Base-by-base conservation (phyloP, 129 eudicot genomes). In the Lactuca sativa region DNA sequence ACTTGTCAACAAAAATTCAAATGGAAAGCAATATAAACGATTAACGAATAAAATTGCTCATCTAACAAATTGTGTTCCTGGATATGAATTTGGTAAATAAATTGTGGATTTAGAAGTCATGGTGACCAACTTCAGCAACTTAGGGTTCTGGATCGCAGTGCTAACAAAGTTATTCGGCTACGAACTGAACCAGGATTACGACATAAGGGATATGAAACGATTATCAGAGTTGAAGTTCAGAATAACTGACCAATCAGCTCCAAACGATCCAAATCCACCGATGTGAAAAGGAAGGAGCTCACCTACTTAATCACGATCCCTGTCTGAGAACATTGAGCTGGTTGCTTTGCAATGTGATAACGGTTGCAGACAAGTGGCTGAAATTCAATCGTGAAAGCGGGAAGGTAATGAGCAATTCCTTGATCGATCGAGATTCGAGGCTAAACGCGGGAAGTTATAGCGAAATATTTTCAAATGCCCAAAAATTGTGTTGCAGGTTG, bases 121-220 rank as follows among this genome's bases (percentile, higher is more conserved):
- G 13, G 9, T 38, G 54, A 75, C 66, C 67, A 59, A 67, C 32
- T 58, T 66, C 11, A 49, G 44, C 61, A 68, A 52, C 21, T 21
- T 18, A 62, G 62, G 70, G 77, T 62, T 72, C 11, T 9, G 54
- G 44, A 74, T 75, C 62, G n/a, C 54, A 56, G 61, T 33, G 74
- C 79, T 48, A 57, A 58, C 52, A 33, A 57, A 12, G 44, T n/a
- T 47, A 57, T 47, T 12, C 64, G 4, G 16, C 36, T 14, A 49
- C 56, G 13, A 75, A 75, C 14, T 32, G 41, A 58, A 34, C 10
- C 62, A 75, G 64, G n/a, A 4, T 10, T 30, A 67, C 52, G 18
- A 49, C 64, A 38, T 75, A 25, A 58, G 1, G 0, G 10, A 17
- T 49, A n/a, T 4, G 21, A 68, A 48, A 75, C 69, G 33, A 51